A percentile compares a stretch with the other conserved stretches of the same genome.
phyloP scores from a whole-genome alignment of 495 filamentous ascomycete genomes.

The Tricharina praecox region DNA sequence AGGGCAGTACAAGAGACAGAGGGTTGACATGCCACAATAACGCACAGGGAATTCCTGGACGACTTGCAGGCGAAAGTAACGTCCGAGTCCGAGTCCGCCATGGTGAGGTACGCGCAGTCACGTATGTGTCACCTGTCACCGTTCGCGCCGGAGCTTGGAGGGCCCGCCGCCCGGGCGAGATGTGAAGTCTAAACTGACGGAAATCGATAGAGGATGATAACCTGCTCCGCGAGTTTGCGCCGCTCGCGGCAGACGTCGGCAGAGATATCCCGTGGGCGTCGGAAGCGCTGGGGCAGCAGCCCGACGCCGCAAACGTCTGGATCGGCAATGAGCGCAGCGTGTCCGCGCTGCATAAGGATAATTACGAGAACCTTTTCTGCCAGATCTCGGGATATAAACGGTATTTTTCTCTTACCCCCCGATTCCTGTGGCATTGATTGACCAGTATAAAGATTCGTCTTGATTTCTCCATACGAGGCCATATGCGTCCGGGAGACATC shows the following conservation, averaged over 20 bases:
- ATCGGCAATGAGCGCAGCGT: slow-evolving; percentile 48
- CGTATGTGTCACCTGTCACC: slow-evolving; percentile 22
- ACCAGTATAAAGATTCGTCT: slow-evolving; percentile 36
- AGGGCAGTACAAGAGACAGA: slow-evolving; percentile 6
- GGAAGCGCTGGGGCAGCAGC: slow-evolving; percentile 40
- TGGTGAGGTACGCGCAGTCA: slow-evolving; percentile 35
- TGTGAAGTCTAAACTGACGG: too few species aligned
- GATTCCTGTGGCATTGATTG: neutral
- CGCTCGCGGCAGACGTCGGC: slow-evolving; percentile 40
- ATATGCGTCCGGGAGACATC: slow-evolving; percentile 43
- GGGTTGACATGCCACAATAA: slow-evolving; percentile 1
- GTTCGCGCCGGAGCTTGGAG: neutral
- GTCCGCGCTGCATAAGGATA: slow-evolving; percentile 58
- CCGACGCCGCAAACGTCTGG: slow-evolving; percentile 68
- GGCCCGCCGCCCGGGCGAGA: too few species aligned
- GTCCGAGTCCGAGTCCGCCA: neutral
- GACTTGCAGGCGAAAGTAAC: slow-evolving; percentile 8
- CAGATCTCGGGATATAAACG: slow-evolving; percentile 48
- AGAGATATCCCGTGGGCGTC: slow-evolving; percentile 46
- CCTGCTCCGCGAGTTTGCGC: slow-evolving; percentile 46
- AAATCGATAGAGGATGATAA: slow-evolving; percentile 67
- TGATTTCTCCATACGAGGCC: slow-evolving; percentile 48
- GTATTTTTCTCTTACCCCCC: neutral
- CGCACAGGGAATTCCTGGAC: slow-evolving; percentile 1
- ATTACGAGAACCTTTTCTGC: slow-evolving; percentile 68